Conservation (phyloP, 257 asterid genomes). For the Jaltomata sinuosa region DNA sequence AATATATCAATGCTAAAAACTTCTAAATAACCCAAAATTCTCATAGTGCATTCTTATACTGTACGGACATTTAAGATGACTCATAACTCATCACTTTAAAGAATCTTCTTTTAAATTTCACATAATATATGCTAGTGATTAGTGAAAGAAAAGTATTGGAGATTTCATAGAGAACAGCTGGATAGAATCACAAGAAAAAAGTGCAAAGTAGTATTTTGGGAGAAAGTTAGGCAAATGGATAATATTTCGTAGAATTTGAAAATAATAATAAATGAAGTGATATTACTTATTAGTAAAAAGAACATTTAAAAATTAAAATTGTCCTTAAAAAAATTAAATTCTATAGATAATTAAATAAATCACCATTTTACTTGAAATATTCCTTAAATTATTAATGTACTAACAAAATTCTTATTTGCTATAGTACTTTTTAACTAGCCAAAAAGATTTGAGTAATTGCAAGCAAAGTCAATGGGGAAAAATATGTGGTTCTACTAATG, state of each 20-base stretch:
- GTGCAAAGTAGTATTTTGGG: neutral
- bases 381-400: neutral
- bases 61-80: conserved; percentile 3
- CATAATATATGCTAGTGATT: conserved; percentile 1
- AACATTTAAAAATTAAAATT: neutral
- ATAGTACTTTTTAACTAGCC: neutral
- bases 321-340: neutral
- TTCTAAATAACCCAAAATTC: conserved; percentile 9
- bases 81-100: conserved; percentile 1
- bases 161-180: neutral
- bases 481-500: neutral
- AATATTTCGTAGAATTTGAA: neutral
- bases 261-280: neutral
- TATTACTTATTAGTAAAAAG: neutral
- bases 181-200: neutral
- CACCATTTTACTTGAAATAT: neutral
- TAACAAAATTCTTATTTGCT: neutral
- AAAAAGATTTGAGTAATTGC: neutral
- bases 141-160: neutral
- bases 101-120: conserved; percentile 8
- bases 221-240: neutral
- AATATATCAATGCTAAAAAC: neutral
- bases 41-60: conserved; percentile 18
- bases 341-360: neutral
- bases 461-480: neutral